Evolutionary conservation across 139 green algal species (phyloP).

Genomic region (Micractinium sp.): DNA sequence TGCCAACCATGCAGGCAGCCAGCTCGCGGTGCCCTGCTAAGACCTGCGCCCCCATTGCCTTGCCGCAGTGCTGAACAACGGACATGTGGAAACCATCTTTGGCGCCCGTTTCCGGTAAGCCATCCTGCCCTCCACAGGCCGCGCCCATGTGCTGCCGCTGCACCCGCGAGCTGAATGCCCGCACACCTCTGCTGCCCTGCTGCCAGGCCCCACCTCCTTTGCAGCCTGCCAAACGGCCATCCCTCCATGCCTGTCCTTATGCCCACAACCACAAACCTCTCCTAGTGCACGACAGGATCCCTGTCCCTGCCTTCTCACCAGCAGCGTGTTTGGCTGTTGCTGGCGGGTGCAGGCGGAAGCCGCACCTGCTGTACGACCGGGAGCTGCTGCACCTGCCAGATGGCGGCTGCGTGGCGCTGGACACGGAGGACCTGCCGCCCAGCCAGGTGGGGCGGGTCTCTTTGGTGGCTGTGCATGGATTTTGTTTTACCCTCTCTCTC

Average conservation of each 20-base stretch:
- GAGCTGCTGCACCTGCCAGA: conserved; percentile 79
- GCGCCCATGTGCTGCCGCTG: not conserved
- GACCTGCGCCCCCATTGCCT: not conserved
- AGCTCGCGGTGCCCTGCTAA: too few species aligned
- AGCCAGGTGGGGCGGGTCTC: not conserved
- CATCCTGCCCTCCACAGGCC: not conserved
- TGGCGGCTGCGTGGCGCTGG: conserved; percentile 85
- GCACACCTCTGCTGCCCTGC: too few species aligned
- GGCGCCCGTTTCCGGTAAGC: conserved; percentile 68
- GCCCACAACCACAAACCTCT: too few species aligned
- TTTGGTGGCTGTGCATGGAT: too few species aligned
- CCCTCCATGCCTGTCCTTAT: too few species aligned
- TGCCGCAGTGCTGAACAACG: conserved; percentile 26
- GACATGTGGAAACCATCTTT: conserved; percentile 94
- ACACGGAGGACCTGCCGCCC: conserved; percentile 71
- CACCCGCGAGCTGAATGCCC: too few species aligned
- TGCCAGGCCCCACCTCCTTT: too few species aligned
- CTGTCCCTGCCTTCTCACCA: too few species aligned
- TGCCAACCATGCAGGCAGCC: too few species aligned
- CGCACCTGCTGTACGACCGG: conserved; percentile 71
- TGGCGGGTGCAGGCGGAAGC: conserved; percentile 14
- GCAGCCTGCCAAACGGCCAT: not conserved
- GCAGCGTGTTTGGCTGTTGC: too few species aligned
- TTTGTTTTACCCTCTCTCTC: too few species aligned
- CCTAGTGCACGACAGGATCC: too few species aligned